Conservation (phyloP, 352 stramenopile species). For the Pythium sp. region DNA sequence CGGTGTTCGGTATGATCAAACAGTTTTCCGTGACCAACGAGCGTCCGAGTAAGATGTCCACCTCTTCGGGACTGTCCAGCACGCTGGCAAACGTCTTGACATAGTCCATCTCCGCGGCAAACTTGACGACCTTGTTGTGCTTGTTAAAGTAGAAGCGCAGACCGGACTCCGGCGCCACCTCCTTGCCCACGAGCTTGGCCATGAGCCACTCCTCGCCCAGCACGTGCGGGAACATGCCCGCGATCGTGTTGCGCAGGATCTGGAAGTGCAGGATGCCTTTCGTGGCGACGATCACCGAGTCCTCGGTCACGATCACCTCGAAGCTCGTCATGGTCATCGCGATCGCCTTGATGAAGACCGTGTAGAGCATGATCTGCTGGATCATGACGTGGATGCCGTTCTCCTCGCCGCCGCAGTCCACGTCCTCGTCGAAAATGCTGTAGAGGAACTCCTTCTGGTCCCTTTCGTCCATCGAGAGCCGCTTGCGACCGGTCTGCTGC, state of each 20-base stretch:
- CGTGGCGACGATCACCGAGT: conserved; percentile 34
- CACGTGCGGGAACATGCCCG: conserved; percentile 43
- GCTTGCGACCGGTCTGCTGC: conserved; percentile 14
- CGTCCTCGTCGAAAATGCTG: conserved; percentile 32
- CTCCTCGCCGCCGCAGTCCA: conserved; percentile 24
- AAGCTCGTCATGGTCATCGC: conserved; percentile 24
- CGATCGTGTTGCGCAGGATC: conserved; percentile 44
- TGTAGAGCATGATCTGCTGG: conserved; percentile 45
- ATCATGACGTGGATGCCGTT: conserved; percentile 33
- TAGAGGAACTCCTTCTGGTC: conserved; percentile 34
- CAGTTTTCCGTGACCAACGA: conserved; percentile 38
- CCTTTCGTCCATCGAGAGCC: conserved; percentile 16
- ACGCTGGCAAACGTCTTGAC: conserved; percentile 32
- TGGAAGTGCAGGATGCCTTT: conserved; percentile 33
- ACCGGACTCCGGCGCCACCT: conserved; percentile 23
- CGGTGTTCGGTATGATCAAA: conserved; percentile 4
- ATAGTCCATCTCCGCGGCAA: conserved; percentile 37
- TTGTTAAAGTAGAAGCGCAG: conserved; percentile 41
- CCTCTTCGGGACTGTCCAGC: conserved; percentile 27
- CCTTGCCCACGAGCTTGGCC: conserved; percentile 35
- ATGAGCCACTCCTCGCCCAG: conserved; percentile 37
- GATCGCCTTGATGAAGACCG: conserved; percentile 41
- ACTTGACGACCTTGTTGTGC: conserved; percentile 25
- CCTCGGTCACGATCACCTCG: conserved; percentile 32
- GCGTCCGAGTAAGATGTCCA: conserved; percentile 31